Conservation (phyloP, 345 rosid genomes). For the Angophora floribunda region DNA sequence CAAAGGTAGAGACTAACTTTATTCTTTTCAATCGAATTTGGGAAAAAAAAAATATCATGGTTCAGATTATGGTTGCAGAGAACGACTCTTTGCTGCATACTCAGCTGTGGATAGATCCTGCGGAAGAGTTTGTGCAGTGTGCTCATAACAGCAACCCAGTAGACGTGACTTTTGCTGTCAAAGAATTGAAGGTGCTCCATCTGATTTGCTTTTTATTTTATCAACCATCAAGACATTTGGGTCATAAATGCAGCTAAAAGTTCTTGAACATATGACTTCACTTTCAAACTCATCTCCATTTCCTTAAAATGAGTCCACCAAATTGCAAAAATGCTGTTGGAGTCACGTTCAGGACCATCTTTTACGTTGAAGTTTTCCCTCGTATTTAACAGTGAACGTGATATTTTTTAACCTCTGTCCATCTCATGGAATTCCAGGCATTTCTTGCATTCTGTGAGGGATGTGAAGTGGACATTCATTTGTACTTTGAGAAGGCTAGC, state of each 20-base stretch:
- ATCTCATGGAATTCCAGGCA: slow-evolving; percentile 38
- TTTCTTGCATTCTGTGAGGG: slow-evolving; percentile 86
- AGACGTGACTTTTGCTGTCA: slow-evolving; percentile 83
- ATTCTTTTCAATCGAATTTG: neutral
- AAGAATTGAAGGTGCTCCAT: slow-evolving; percentile 63
- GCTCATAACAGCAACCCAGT: slow-evolving; percentile 73
- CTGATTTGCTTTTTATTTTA: neutral
- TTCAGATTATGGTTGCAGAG: slow-evolving; percentile 32
- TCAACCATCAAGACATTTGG: neutral
- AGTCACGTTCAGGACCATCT: neutral
- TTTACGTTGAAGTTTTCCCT: neutral
- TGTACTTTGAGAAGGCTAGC: slow-evolving; percentile 79
- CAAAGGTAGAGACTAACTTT: slow-evolving; percentile 38
- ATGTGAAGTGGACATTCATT: slow-evolving; percentile 80
- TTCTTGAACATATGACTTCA: neutral
- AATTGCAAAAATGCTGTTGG: neutral
- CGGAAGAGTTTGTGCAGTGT: slow-evolving; percentile 83
- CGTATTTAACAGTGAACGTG: neutral
- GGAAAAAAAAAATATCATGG: neutral
- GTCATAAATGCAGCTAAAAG: neutral
- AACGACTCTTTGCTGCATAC: slow-evolving; percentile 69
- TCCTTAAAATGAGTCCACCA: neutral
- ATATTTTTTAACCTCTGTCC: neutral
- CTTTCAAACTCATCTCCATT: neutral
- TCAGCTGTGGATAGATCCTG: slow-evolving; percentile 97